These are phyloP conservation scores for Colletotrichum lini DNA, from an alignment of 2,329 filamentous ascomycete genomes.

Conservation along the genomic window DNA sequence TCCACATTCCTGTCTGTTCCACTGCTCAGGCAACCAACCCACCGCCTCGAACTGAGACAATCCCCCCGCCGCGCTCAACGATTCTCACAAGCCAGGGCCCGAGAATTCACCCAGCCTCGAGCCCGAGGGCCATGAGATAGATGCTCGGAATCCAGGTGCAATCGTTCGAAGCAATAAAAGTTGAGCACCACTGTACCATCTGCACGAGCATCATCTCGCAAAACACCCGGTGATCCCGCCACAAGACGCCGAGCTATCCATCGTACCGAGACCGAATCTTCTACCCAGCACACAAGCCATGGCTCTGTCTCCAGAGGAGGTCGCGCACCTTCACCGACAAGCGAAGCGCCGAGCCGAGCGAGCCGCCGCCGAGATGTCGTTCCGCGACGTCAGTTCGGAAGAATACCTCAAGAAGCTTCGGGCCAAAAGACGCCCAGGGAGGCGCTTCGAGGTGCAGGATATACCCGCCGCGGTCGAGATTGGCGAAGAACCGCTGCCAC, in stretches of 20 bases:
- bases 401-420: slow-evolving; percentile 30
- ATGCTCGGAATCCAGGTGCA: neutral
- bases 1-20: neutral
- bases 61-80: slow-evolving; percentile 8
- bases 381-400: slow-evolving; percentile 31
- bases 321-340: slow-evolving; percentile 31
- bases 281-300: neutral
- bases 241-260: neutral
- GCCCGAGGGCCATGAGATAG: neutral
- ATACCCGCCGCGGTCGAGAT: slow-evolving; percentile 35
- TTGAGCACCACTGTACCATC: no score
- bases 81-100: neutral
- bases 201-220: neutral
- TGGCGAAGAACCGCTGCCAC: slow-evolving; percentile 7
- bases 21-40: neutral
- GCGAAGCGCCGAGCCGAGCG: slow-evolving; percentile 35
- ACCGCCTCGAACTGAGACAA: slow-evolving; percentile 24
- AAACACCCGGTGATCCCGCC: neutral
- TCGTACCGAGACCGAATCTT: neutral
- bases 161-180: no score
- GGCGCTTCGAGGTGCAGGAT: slow-evolving; percentile 22
- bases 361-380: slow-evolving; percentile 37
- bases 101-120: neutral
- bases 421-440: slow-evolving; percentile 29
- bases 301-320: slow-evolving; percentile 27